Percentiles rank a stretch among this genome's conserved stretches.
Evolutionary conservation across 805 yeast species (phyloP).

Genomic region (Pichia phayaonensis): DNA sequence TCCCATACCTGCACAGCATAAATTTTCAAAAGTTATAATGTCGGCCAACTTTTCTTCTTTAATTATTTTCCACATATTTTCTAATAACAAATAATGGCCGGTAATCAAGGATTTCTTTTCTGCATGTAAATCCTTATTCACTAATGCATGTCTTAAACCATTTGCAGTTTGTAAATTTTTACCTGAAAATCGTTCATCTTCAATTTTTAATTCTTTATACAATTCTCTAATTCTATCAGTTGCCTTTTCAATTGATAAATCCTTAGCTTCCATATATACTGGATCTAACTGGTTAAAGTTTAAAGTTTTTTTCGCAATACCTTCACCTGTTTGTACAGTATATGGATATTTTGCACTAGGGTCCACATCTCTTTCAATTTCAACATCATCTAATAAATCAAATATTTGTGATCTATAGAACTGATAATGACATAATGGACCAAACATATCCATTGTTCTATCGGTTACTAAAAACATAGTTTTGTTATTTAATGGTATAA

Average conservation of each 20-base stretch:
- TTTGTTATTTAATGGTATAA: slow-evolving; percentile 42
- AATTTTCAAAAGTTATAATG: slow-evolving; percentile 81
- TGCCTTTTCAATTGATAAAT: slow-evolving; percentile 22
- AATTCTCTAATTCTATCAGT: slow-evolving; percentile 14
- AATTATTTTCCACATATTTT: slow-evolving; percentile 54
- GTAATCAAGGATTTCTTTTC: slow-evolving; percentile 19
- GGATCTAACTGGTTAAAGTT: slow-evolving; percentile 23
- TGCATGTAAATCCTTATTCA: slow-evolving; percentile 22
- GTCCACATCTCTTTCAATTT: slow-evolving; percentile 19
- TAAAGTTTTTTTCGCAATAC: slow-evolving; percentile 18
- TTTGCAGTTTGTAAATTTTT: slow-evolving; percentile 20
- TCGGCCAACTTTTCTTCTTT: slow-evolving; percentile 32
- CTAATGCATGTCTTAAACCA: slow-evolving; percentile 24
- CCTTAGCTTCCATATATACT: slow-evolving; percentile 20
- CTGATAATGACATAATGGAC: slow-evolving; percentile 85
- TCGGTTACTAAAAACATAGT: slow-evolving; percentile 73
- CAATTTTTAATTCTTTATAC: slow-evolving; percentile 18
- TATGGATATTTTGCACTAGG: slow-evolving; percentile 22
- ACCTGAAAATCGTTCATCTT: slow-evolving; percentile 17
- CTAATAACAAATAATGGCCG: slow-evolving; percentile 32
- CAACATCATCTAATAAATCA: slow-evolving; percentile 42
- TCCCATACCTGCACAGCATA: slow-evolving; percentile 63
- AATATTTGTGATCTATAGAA: slow-evolving; percentile 88
- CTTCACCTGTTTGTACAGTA: slow-evolving; percentile 22
- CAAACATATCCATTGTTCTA: slow-evolving; percentile 72